Evolutionary conservation across 768 basidiomycete genomes (phyloP), one percentile per base, ranked within the genome.

Genomic region (Mycena floridula): DNA sequence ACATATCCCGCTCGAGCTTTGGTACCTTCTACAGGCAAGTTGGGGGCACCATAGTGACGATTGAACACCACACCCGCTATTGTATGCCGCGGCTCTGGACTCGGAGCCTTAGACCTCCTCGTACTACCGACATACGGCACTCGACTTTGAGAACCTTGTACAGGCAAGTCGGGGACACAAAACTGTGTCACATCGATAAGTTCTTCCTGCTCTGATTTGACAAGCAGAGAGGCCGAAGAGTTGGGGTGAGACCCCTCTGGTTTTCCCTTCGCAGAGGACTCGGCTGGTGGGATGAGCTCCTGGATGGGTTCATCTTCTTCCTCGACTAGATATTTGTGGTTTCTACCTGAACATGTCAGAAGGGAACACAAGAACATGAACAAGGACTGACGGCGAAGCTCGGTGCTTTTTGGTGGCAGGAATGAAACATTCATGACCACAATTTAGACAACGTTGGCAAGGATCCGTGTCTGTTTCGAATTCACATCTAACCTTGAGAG

Each of bases 361-460:
- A 25, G 28, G 27, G 24, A 30, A 22, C 30, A 25, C 26, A 9
- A 32, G 28, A 18, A 36, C 23, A 13, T 11, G 43, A 43, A 21
- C 37, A 13, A 37, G 16, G 20, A 65, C 83, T 59, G 63, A 89
- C 87, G 85, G 88, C 42, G 88, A 88, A 4, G 81, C 74, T 37
- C 82, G 71, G 45, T 88, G 81, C 56, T 85, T 85, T 63, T 87
- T 89, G 49, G 84, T 73, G n/a, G 85, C 87, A n/a, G 87, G 87
- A 40, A 85, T 86, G 32, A 81, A 64, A 52, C 87, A 90, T 42
- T 86, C 83, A 44, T 85, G 80, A 6, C 76, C 77, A 8, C 82
- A 82, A 48, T 77, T 76, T 43, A 75, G 60, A 54, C 87, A 90
- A 9, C 87, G 80, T 56, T 78, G 86, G 62, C 87, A 90, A 3